Conservation (phyloP, 108 stramenopile species). For the Cyclotella cryptica region DNA sequence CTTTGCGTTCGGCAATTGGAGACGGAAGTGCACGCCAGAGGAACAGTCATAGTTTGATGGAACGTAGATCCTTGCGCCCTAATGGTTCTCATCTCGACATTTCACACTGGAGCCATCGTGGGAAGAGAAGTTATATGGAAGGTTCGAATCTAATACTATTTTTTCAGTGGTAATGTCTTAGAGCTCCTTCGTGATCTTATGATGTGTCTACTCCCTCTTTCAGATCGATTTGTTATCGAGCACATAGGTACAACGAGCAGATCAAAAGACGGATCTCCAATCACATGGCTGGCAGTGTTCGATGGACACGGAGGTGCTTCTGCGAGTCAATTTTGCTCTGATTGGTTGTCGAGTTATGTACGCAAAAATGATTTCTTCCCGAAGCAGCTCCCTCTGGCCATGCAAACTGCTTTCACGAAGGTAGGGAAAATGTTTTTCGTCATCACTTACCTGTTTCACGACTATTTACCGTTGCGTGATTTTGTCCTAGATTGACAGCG, state of each 20-base stretch:
- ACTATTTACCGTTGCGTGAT: too few relatives aligned
- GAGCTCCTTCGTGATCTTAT: background rate
- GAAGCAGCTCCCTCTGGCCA: conserved; percentile 71
- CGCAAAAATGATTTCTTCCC: conserved; percentile 75
- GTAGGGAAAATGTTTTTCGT: conserved; percentile 11
- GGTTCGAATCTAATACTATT: conserved; percentile 52
- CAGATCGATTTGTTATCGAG: conserved; percentile 77
- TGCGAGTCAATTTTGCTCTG: conserved; percentile 89
- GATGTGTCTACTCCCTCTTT: background rate
- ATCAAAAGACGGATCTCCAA: conserved; percentile 55
- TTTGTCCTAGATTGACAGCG: conserved; percentile 61
- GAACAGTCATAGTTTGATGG: conserved; percentile 68
- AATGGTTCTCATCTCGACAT: conserved; percentile 75
- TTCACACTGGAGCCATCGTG: conserved; percentile 86
- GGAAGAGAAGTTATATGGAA: conserved; percentile 88
- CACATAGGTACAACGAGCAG: conserved; percentile 72
- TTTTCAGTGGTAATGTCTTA: too few relatives aligned
- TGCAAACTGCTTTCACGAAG: conserved; percentile 77
- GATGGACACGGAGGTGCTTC: conserved; percentile 97
- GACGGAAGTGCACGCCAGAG: conserved; percentile 79
- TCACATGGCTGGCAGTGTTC: conserved; percentile 84
- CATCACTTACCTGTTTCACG: too few relatives aligned
- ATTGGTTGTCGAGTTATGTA: conserved; percentile 83
- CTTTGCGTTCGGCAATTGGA: conserved; percentile 71
- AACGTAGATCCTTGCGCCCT: conserved; percentile 70